Evolutionary conservation across 1,284 basidiomycete species (phyloP), one percentile per base, ranked within the genome.

Genomic region (Cutaneotrichosporon daszewskae): DNA sequence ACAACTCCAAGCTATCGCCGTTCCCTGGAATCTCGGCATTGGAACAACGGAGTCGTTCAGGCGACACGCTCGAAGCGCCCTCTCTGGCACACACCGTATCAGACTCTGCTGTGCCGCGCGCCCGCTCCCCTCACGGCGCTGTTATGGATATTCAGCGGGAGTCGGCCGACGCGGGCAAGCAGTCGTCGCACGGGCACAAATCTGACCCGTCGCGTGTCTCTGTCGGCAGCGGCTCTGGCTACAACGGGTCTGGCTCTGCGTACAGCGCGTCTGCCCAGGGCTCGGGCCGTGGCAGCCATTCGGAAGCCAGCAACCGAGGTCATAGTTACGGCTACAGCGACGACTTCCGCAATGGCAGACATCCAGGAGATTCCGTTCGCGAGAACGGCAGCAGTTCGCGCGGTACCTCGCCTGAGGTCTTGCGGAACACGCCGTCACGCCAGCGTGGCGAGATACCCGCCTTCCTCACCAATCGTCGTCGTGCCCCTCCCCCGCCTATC

Each of bases 21-120:
- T 92, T 92, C 76, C 87, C 88, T 5, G 87, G 85, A 24, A 83
- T 90, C 58, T 77, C 79, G 53, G 78, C 78, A 53, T 75, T 88
- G 25, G 83, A 87, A 28, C 42, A 20, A 9, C 43, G 28, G n/a
- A 41, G 13, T 27, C 40, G 27, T 22, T n/a, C n/a, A n/a, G n/a
- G n/a, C n/a, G n/a, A n/a, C n/a, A n/a, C n/a, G n/a, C n/a, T n/a
- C n/a, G n/a, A n/a, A n/a, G n/a, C n/a, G n/a, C n/a, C n/a, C n/a
- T n/a, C n/a, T n/a, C n/a, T n/a, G n/a, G n/a, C n/a, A n/a, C n/a
- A n/a, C n/a, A n/a, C n/a, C n/a, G n/a, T n/a, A n/a, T n/a, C n/a
- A n/a, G n/a, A n/a, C n/a, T n/a, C n/a, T n/a, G n/a, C n/a, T n/a
- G n/a, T n/a, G n/a, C n/a, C n/a, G n/a, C n/a, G n/a, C n/a, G n/a